Conservation (phyloP, 176 grass and related monocot species). For the Poa annua region DNA sequence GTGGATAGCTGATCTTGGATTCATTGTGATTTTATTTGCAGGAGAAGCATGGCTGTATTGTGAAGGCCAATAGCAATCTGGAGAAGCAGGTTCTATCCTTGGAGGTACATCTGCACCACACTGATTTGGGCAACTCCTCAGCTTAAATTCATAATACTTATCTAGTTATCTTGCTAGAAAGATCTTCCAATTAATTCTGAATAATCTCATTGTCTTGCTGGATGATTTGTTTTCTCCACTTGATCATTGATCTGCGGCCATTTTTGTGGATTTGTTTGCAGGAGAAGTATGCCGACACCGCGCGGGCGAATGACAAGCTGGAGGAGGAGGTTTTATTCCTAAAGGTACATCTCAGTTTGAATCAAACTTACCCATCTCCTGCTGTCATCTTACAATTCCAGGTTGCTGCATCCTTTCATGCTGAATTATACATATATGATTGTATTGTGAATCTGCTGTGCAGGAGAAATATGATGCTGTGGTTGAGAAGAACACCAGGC, state of each 20-base stretch:
- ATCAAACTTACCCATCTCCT: neutral
- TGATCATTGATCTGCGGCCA: neutral
- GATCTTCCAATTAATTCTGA: neutral
- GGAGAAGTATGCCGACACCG: slow-evolving; percentile 28
- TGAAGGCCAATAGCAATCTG: slow-evolving; percentile 48
- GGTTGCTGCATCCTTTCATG: neutral
- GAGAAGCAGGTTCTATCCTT: slow-evolving; percentile 47
- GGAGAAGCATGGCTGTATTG: slow-evolving; percentile 48
- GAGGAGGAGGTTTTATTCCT: slow-evolving; percentile 45
- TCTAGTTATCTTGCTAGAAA: neutral
- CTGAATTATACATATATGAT: neutral
- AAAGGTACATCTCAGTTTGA: slow-evolving; percentile 39
- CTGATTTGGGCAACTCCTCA: neutral
- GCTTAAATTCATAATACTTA: neutral
- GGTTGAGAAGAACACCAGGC: slow-evolving; percentile 50
- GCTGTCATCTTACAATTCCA: neutral
- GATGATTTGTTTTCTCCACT: neutral
- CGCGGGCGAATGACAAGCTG: slow-evolving; percentile 25
- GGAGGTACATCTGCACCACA: slow-evolving; percentile 21
- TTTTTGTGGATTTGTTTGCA: slow-evolving; percentile 23
- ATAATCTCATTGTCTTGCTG: neutral
- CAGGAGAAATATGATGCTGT: slow-evolving; percentile 57
- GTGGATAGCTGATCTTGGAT: neutral
- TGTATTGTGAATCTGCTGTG: slow-evolving; percentile 5
- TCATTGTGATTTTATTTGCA: slow-evolving; percentile 34